Evolutionary conservation across 495 filamentous ascomycete genomes (phyloP).

Genomic region (Collariella sp.): DNA sequence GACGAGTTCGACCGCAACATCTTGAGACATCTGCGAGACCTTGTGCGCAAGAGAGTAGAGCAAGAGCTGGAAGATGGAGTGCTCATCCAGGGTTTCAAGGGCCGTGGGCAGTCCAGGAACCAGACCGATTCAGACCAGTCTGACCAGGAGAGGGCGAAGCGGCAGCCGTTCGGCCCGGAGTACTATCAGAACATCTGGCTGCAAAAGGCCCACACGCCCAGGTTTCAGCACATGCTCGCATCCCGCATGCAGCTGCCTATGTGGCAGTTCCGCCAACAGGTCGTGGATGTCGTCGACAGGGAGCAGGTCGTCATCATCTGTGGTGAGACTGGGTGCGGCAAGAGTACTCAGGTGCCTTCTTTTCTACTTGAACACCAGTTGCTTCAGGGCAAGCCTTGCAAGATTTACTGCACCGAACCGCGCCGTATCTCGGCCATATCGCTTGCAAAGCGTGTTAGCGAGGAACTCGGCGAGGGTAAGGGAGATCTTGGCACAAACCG

Average conservation of each 20-base stretch:
- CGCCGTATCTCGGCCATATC: slow-evolving; percentile 93
- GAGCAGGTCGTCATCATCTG: slow-evolving; percentile 84
- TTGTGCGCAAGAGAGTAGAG: slow-evolving; percentile 50
- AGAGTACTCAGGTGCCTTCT: slow-evolving; percentile 91
- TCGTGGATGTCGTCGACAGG: slow-evolving; percentile 60
- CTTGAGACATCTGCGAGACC: slow-evolving; percentile 51
- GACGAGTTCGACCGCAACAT: slow-evolving; percentile 59
- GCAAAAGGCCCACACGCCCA: slow-evolving; percentile 53
- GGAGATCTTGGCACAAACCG: slow-evolving; percentile 69
- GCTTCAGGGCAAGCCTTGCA: slow-evolving; percentile 67
- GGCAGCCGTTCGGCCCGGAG: slow-evolving; percentile 26
- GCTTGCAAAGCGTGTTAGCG: slow-evolving; percentile 79
- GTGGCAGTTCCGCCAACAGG: slow-evolving; percentile 71
- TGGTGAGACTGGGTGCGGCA: slow-evolving; percentile 93
- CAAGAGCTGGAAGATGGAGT: slow-evolving; percentile 63
- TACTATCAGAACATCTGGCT: slow-evolving; percentile 58
- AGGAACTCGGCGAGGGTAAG: slow-evolving; percentile 82
- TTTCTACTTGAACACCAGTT: slow-evolving; percentile 88
- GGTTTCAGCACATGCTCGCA: slow-evolving; percentile 53
- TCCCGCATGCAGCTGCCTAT: slow-evolving; percentile 73
- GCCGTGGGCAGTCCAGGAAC: slow-evolving; percentile 44
- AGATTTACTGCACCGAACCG: slow-evolving; percentile 94
- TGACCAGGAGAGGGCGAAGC: slow-evolving; percentile 30
- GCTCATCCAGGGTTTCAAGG: slow-evolving; percentile 62
- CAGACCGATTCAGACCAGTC: slow-evolving; percentile 40